Conservation (phyloP, 164 flowering plant species). For the Umbilicus rupestris region DNA sequence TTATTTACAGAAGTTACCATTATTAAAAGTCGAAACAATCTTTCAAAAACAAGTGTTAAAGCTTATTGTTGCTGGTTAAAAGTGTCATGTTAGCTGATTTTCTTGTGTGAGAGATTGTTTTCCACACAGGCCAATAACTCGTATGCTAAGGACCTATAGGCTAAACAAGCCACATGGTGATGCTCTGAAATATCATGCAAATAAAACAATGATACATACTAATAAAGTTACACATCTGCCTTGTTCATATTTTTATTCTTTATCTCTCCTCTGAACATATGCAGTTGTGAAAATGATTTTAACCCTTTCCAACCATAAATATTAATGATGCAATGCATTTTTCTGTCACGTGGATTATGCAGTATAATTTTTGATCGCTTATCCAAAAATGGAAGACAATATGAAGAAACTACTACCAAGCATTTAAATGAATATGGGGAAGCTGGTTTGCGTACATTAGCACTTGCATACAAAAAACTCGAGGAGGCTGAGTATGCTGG, state of each 20-base stretch:
- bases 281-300: neutral
- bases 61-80: neutral
- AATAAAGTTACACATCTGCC: neutral
- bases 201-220: neutral
- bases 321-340: neutral
- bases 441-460: constrained; percentile 46
- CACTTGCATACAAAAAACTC: constrained; percentile 35
- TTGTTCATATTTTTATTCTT: neutral
- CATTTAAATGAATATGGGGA: constrained; percentile 47
- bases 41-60: too few species aligned
- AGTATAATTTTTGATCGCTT: constrained; percentile 53
- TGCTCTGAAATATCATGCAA: neutral
- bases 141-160: neutral
- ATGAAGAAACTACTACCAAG: constrained; percentile 25
- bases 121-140: neutral
- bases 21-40: too few species aligned
- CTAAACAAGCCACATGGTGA: neutral
- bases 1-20: too few species aligned
- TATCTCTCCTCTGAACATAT: neutral
- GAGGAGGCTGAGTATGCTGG: constrained; percentile 23
- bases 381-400: constrained; percentile 30
- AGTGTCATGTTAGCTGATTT: neutral
- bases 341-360: constrained; percentile 8
- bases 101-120: neutral
- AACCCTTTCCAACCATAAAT: neutral